Percentiles rank a stretch among this genome's conserved stretches.
These are phyloP conservation scores for Leucosporidium yakuticum DNA, from an alignment of 768 basidiomycete genomes.

Conservation along the genomic window DNA sequence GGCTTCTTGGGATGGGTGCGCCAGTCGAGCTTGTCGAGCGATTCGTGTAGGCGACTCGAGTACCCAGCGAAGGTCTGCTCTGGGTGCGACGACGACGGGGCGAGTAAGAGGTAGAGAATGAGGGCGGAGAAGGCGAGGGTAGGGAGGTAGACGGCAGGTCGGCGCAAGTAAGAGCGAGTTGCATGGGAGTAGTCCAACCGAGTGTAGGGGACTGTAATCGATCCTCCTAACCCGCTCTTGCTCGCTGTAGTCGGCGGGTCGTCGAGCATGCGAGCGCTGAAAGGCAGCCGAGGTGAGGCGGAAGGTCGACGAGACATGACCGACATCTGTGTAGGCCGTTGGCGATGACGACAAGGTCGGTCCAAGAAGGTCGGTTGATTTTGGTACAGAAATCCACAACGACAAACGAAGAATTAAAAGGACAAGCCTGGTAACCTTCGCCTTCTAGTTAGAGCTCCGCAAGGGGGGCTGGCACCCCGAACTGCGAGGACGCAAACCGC, in stretches of 20 bases:
- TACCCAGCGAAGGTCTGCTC: background rate
- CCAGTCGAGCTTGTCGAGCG: background rate
- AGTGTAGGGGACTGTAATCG: too few species aligned
- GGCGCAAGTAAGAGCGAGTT: background rate
- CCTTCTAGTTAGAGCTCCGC: background rate
- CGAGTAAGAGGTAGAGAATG: background rate
- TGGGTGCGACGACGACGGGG: background rate
- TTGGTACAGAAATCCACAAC: background rate
- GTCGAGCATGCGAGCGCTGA: background rate
- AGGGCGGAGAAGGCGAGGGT: background rate
- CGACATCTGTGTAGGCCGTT: too few species aligned
- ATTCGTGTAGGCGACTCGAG: background rate
- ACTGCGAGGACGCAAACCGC: background rate
- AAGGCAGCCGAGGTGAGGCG: slow-evolving; percentile 1
- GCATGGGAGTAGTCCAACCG: background rate
- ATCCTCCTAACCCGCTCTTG: too few species aligned
- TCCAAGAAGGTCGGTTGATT: background rate
- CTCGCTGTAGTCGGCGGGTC: too few species aligned
- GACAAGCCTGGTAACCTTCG: background rate
- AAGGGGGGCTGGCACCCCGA: background rate
- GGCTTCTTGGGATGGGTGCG: background rate
- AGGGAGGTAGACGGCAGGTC: background rate
- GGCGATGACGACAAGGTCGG: too few species aligned
- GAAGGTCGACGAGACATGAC: background rate
- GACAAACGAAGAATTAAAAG: background rate